Evolutionary conservation across 2,329 filamentous ascomycete species (phyloP).

Genomic region (Epichloe uncinata): DNA sequence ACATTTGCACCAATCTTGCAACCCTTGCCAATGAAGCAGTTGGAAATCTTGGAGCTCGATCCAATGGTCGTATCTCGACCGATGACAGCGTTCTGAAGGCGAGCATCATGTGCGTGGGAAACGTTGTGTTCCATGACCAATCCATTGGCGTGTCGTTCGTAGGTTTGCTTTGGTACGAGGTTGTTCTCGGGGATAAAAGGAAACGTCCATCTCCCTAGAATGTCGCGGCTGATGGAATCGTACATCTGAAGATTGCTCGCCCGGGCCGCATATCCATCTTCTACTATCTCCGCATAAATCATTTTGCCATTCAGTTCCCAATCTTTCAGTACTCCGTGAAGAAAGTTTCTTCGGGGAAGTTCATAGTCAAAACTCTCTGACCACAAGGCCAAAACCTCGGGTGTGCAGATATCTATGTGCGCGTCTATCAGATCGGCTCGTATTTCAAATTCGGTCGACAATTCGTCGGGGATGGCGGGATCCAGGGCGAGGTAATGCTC

Average conservation of each 20-base stretch:
- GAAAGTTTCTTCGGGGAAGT: constrained; percentile 71
- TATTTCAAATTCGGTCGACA: constrained; percentile 62
- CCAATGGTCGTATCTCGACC: constrained; percentile 67
- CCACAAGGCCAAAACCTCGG: constrained; percentile 88
- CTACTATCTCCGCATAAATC: constrained; percentile 80
- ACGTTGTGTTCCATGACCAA: constrained; percentile 72
- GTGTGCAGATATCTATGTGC: constrained; percentile 93
- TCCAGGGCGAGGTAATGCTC: constrained; percentile 61
- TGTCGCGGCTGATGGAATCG: constrained; percentile 74
- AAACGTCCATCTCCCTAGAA: constrained; percentile 78
- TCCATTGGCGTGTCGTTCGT: constrained; percentile 53
- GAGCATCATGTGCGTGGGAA: constrained; percentile 56
- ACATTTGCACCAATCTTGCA: constrained; percentile 84
- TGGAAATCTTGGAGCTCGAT: constrained; percentile 53
- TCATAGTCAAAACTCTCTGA: constrained; percentile 98
- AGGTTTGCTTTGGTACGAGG: constrained; percentile 62
- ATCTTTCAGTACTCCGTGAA: constrained; percentile 89
- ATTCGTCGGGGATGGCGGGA: constrained; percentile 59
- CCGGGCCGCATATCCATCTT: constrained; percentile 72
- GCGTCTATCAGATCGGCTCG: constrained; percentile 84
- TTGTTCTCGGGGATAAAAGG: constrained; percentile 86
- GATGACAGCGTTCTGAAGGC: constrained; percentile 59
- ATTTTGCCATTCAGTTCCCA: constrained; percentile 95
- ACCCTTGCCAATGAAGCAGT: constrained; percentile 69
- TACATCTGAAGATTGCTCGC: constrained; percentile 81